Conservation (phyloP, 495 filamentous ascomycete species). For the Penicillium roqueforti region DNA sequence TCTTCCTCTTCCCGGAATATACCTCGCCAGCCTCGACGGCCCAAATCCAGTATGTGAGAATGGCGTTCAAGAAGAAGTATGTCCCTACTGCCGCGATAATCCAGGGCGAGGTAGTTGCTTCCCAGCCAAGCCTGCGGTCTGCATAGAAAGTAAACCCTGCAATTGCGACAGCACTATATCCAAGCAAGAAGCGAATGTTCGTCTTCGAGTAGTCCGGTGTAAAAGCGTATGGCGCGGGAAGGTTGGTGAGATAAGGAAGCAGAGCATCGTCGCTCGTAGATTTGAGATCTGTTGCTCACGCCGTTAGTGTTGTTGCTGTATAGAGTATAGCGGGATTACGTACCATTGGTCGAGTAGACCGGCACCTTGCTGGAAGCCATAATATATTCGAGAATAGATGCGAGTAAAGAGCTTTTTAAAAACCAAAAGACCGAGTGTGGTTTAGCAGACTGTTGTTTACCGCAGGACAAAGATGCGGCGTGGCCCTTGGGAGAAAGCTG, state of each 20-base stretch:
- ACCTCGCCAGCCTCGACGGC: conserved; percentile 75
- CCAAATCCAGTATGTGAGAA: conserved; percentile 83
- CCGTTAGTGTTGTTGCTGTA: conserved; percentile 13
- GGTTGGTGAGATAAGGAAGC: conserved; percentile 80
- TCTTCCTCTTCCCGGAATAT: conserved; percentile 63
- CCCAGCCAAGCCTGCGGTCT: conserved; percentile 89
- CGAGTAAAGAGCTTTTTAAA: background rate
- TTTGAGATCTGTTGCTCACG: conserved; percentile 68
- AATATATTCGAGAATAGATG: background rate
- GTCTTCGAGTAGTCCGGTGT: conserved; percentile 71
- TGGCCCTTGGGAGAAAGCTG: conserved; percentile 39
- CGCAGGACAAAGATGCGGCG: conserved; percentile 39
- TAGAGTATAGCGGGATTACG: conserved; percentile 23
- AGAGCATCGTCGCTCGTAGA: conserved; percentile 94
- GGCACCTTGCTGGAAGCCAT: conserved; percentile 41
- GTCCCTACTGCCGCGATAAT: conserved; percentile 64
- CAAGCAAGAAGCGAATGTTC: conserved; percentile 76
- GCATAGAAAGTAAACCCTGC: conserved; percentile 79
- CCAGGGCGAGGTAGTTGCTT: conserved; percentile 70
- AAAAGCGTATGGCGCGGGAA: conserved; percentile 61
- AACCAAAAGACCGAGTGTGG: background rate
- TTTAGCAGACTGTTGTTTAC: conserved; percentile 19
- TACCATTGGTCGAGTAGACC: conserved; percentile 47
- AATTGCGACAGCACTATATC: conserved; percentile 77
- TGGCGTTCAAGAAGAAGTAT: conserved; percentile 77